Evolutionary conservation across 2,329 filamentous ascomycete species (phyloP).

Genomic region (Alternaria gansuensis): DNA sequence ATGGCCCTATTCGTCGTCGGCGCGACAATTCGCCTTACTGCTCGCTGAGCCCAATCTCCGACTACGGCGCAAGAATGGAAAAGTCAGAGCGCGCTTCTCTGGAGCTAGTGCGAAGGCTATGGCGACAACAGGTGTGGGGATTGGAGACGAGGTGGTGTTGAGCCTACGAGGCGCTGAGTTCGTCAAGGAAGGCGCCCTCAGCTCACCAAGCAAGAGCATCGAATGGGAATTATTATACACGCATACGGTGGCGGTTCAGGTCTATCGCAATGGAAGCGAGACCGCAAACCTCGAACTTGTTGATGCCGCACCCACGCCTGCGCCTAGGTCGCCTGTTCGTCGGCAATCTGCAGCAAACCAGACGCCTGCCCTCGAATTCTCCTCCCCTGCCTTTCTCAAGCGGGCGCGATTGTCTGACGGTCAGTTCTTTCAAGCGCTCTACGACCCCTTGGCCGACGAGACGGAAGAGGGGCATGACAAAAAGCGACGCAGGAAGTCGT

Average conservation of each 20-base stretch:
- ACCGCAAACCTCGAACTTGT: conserved; percentile 65
- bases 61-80: conserved; percentile 77
- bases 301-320: conserved; percentile 42
- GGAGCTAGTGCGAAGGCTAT: conserved; percentile 75
- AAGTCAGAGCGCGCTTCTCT: conserved; percentile 79
- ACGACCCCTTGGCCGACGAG: conserved; percentile 74
- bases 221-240: conserved; percentile 65
- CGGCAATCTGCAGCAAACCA: conserved; percentile 16
- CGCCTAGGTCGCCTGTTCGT: conserved; percentile 36
- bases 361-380: conserved; percentile 60
- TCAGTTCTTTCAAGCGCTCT: conserved; percentile 67
- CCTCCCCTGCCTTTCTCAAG: conserved; percentile 80
- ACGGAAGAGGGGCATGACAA: conserved; percentile 66
- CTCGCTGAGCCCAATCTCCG: conserved; percentile 87
- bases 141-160: conserved; percentile 78
- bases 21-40: conserved; percentile 76
- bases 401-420: conserved; percentile 74
- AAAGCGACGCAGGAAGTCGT: conserved; percentile 76
- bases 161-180: conserved; percentile 74
- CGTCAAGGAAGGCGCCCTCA: conserved; percentile 62
- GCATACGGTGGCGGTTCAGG: conserved; percentile 49
- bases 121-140: conserved; percentile 72
- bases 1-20: conserved; percentile 89
- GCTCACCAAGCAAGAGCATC: conserved; percentile 65
- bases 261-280: conserved; percentile 59